Evolutionary conservation across 257 asterid species (phyloP).

Genomic region (Rehmannia glutinosa): DNA sequence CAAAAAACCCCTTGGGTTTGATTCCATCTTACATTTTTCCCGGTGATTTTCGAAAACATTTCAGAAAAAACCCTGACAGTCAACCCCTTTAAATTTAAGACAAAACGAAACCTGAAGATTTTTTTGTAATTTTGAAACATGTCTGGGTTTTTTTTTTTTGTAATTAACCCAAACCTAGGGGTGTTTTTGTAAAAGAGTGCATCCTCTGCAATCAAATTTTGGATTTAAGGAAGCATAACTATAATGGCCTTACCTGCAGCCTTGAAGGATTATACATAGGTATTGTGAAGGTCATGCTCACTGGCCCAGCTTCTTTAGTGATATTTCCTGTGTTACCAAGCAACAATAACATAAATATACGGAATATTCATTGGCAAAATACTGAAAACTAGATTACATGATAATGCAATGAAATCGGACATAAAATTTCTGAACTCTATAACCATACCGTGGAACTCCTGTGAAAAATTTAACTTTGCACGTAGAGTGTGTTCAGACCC

Average conservation of each 20-base stretch:
- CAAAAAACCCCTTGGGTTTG: neutral
- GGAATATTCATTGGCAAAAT: neutral
- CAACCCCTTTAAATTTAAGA: too few relatives aligned
- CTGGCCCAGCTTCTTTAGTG: slow-evolving; percentile 99
- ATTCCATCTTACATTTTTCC: too few relatives aligned
- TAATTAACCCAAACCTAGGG: too few relatives aligned
- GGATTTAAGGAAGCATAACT: neutral
- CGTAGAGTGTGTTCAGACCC: slow-evolving; percentile 94
- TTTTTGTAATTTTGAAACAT: too few relatives aligned
- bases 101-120: too few relatives aligned
- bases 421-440: slow-evolving; percentile 1
- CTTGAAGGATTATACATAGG: slow-evolving; percentile 98
- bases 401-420: neutral
- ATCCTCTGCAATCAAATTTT: too few relatives aligned
- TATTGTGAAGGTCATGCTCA: slow-evolving; percentile 94
- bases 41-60: too few relatives aligned
- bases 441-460: slow-evolving; percentile 83
- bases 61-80: too few relatives aligned
- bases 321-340: slow-evolving; percentile 62
- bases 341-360: slow-evolving; percentile 3
- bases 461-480: slow-evolving; percentile 88
- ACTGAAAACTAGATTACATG: neutral
- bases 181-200: too few relatives aligned
- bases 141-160: too few relatives aligned
- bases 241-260: slow-evolving; percentile 66